Base-by-base conservation (phyloP, 768 basidiomycete genomes). In the Collybia nuda region DNA sequence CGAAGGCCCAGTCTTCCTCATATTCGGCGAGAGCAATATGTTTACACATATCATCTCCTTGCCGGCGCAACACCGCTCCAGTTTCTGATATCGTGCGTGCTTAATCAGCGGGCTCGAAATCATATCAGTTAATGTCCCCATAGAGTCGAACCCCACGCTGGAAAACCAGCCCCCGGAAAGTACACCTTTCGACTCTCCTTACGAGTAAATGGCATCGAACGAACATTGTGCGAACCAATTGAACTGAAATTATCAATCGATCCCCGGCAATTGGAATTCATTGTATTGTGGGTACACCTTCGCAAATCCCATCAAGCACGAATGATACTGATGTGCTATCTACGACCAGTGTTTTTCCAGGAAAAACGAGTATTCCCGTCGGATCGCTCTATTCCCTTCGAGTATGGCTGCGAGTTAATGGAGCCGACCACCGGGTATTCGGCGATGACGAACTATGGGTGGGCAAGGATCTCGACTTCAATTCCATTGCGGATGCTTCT, bases 371-470 rank as follows among this genome's bases (percentile, higher is more conserved):
- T 40, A 63, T 83, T 1, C 84, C 85, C 0, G 65, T 66, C n/a
- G 80, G 76, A 0, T 78, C 75, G 47, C 62, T 85, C 2, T 80
- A 71, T 66, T 76, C 78, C 14, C 66, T 86, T 18, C 82, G 86
- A 0, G 80, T 86, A 17, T 88, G 86, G 85, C 67, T 87, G 39
- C 74, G 80, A 12, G 74, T 74, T 5, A 76, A 76, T 26, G 74
- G 70, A n/a, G 65, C 81, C 32, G 81, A 86, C 49, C 86, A 85
- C 52, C 77, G 83, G 29, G 48, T 87, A 39, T 87, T 88, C 56
- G 75, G 76, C 29, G 81, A 82, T 17, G 81, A 84, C 56, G 81
- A 84, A 22, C 59, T 87, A 22, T 86, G 84, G 83, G 67, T 86
- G 11, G 85, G 81, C 15, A 80, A 72, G 58, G 84, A 88, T 58